These are phyloP conservation scores for Penicillium thymicola DNA, from an alignment of 2,329 filamentous ascomycete genomes.

Conservation along the genomic window DNA sequence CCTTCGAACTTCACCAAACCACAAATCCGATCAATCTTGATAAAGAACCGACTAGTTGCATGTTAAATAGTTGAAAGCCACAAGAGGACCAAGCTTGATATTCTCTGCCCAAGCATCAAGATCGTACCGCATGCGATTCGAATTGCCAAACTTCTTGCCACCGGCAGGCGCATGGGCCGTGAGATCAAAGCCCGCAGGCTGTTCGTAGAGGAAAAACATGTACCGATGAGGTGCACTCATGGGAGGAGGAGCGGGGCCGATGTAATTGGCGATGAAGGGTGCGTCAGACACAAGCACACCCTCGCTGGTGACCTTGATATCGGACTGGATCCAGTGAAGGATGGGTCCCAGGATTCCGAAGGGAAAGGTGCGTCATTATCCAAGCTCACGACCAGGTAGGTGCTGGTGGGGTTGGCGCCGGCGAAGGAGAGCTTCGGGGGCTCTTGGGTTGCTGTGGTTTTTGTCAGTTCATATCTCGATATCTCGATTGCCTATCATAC, in stretches of 20 bases:
- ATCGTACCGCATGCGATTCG: slow-evolving; percentile 44
- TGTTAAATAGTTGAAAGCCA: slow-evolving; percentile 42
- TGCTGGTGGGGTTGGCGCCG: slow-evolving; percentile 15
- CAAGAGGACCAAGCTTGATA: slow-evolving; percentile 28
- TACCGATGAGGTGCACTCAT: slow-evolving; percentile 50
- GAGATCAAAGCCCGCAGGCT: slow-evolving; percentile 42
- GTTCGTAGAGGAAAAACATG: slow-evolving; percentile 49
- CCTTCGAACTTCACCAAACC: background rate
- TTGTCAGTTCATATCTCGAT: background rate
- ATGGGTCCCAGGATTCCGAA: slow-evolving; percentile 28
- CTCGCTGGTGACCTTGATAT: slow-evolving; percentile 14
- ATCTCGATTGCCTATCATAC: background rate
- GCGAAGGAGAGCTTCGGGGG: slow-evolving; percentile 20
- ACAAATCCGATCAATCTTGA: background rate
- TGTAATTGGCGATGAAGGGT: slow-evolving; percentile 38
- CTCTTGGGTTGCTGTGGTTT: slow-evolving; percentile 19
- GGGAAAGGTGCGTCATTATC: slow-evolving; percentile 35
- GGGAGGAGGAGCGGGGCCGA: slow-evolving; percentile 49
- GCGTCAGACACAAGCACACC: slow-evolving; percentile 11
- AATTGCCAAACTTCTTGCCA: slow-evolving; percentile 36
- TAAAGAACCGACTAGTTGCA: slow-evolving; percentile 19
- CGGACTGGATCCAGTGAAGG: slow-evolving; percentile 35
- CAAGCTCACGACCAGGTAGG: slow-evolving; percentile 26
- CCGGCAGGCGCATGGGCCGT: slow-evolving; percentile 33
- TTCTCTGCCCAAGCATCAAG: slow-evolving; percentile 42